A percentile compares a stretch with the other conserved stretches of the same genome.
Evolutionary conservation across 805 yeast genomes (phyloP).

Genomic region (Kluyveromyces wickerhamii): DNA sequence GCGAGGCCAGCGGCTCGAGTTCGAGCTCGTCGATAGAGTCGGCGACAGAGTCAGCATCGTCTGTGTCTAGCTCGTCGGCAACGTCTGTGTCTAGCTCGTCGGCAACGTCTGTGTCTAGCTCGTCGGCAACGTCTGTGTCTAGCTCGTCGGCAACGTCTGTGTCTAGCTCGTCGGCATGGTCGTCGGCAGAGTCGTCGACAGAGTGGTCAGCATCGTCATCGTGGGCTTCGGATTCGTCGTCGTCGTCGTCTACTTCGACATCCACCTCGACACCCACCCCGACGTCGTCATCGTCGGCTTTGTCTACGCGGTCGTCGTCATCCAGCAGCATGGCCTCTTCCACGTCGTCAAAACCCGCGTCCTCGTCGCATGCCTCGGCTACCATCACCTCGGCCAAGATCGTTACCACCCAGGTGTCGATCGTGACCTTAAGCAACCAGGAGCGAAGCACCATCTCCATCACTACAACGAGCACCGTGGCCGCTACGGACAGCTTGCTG

Average conservation of each 20-base stretch:
- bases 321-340: conserved; percentile 9
- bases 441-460: conserved; percentile 17
- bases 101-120: conserved; percentile 4
- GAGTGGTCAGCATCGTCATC: conserved; percentile 8
- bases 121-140: conserved; percentile 5
- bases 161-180: conserved; percentile 6
- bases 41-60: conserved; percentile 12
- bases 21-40: conserved; percentile 14
- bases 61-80: conserved; percentile 3
- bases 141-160: conserved; percentile 10
- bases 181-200: conserved; percentile 9
- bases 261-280: conserved; percentile 10
- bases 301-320: conserved; percentile 14
- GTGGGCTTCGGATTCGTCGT: conserved; percentile 6
- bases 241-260: conserved; percentile 8
- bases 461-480: conserved; percentile 23
- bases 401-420: conserved; percentile 18
- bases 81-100: conserved; percentile 11
- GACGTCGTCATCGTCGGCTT: conserved; percentile 11
- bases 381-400: conserved; percentile 20
- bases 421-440: conserved; percentile 16
- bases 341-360: conserved; percentile 13
- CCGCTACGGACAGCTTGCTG: conserved; percentile 9
- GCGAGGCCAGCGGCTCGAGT: conserved; percentile 12
- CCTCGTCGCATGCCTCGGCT: conserved; percentile 12